Base-by-base conservation (phyloP, 1,284 basidiomycete species). In the Fomes fomentarius region DNA sequence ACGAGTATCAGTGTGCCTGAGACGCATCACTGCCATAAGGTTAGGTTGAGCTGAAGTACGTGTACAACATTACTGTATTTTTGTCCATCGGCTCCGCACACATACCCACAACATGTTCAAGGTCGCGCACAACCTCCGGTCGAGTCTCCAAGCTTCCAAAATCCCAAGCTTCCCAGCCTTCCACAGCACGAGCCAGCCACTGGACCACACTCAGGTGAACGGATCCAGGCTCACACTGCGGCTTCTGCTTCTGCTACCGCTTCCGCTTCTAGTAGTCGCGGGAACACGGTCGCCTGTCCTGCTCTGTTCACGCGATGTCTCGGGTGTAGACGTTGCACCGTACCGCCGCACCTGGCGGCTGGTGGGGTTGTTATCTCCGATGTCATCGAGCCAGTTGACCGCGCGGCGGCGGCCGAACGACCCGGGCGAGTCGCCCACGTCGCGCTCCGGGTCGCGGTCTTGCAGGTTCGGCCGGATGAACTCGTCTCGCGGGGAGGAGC, bases 401-500 rank as follows among this genome's bases (percentile, higher is more conserved):
- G 73, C 72, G 46, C 79, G 70, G 41, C 73, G 71, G 50, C 78
- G 71, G 40, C 69, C 60, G 40, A 59, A 51, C 5, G 70, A 69
- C 21, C 71, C 71, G 5, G 74, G 70, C 1, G 71, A 69, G 17
- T 59, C 61, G 21, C 43, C 22, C 14, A 56, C 38, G 28, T 58
- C 52, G 28, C 56, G 59, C 21, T 61, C 60, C 22, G 39, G 56
- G 48, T 61, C 54, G 41, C 49, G 54, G 47, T 52, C 47, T 19
- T 50, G 46, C 34, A 61, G 56, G 33, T 55, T 56, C 17, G 66
- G 64, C 7, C 63, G 61, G 39, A 63, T 44, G 45, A 66, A 59
- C 22, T 69, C 68, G 24, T 84, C 81, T 34, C 78, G 74, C 21
- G 87, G 82, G 14, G 87, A 84, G 1, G 84, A 83, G 63, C 85